Percentiles rank a stretch among this genome's conserved stretches.
Evolutionary conservation across 2,329 filamentous ascomycete species (phyloP).

Genomic region (Fusarium sp.): DNA sequence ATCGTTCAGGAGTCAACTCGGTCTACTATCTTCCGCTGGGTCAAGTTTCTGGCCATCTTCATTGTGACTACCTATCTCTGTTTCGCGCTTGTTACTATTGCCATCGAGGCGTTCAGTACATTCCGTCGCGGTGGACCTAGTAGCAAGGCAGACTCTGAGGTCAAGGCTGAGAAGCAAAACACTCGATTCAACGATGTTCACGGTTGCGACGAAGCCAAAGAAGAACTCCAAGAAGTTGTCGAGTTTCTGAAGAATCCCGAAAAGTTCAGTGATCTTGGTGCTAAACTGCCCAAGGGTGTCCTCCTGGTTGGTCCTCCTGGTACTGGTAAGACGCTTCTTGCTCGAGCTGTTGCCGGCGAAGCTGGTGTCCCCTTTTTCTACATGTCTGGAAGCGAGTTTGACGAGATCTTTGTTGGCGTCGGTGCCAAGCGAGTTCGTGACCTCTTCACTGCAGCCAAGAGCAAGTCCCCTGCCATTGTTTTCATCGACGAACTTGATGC

Average conservation of each 20-base stretch:
- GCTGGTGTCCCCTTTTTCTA: conserved; percentile 99
- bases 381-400: conserved; percentile 99
- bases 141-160: conserved; percentile 80
- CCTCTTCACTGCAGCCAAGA: conserved; percentile 83
- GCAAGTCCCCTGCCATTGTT: conserved; percentile 90
- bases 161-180: conserved; percentile 91
- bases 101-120: conserved; percentile 83
- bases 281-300: conserved; percentile 96
- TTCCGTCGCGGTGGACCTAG: conserved; percentile 77
- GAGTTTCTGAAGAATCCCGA: conserved; percentile 95
- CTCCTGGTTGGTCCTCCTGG: conserved; percentile 94
- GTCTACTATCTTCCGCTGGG: conserved; percentile 85
- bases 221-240: conserved; percentile 95
- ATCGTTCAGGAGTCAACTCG: conserved; percentile 91
- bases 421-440: conserved; percentile 96
- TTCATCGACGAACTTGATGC: conserved; percentile 96
- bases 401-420: conserved; percentile 97
- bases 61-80: conserved; percentile 81
- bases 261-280: conserved; percentile 91
- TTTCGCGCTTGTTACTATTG: conserved; percentile 80
- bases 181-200: conserved; percentile 94
- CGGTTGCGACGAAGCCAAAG: conserved; percentile 97
- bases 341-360: conserved; percentile 94
- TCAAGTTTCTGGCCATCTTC: conserved; percentile 86
- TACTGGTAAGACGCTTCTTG: conserved; percentile 96